Base-by-base conservation (phyloP, 768 basidiomycete species). In the Pleurotus cornucopiae region DNA sequence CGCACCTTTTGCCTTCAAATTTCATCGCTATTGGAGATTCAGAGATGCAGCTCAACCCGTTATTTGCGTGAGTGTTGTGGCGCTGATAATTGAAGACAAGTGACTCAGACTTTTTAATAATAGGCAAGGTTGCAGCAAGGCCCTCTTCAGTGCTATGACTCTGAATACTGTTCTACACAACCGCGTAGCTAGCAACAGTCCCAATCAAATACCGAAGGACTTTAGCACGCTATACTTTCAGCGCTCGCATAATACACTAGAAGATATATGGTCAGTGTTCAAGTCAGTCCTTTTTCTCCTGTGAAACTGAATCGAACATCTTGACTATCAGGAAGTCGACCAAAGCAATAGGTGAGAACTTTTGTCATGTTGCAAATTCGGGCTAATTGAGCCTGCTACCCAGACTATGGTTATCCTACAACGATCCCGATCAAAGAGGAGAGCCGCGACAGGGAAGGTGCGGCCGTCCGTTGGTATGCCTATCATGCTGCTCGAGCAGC, bases 11-110 rank as follows among this genome's bases (percentile, higher is more conserved):
- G 1, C 68, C 68, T 1, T 54, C 54, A 0, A 66, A 65, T 47
- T 67, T 62, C 26, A 25, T 65, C 11, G 65, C 65, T 12, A 0
- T 66, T 1, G 66, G 65, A 2, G 64, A 67, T 30, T 54, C 64
- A 4, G 56, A 51, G 37, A 43, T 67, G 39, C 57, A 56, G 16
- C 26, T 64, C 1, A 66, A 67, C 54, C 64, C 65, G 0, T 45
- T 61, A 5, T 54, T 59, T 47, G 65, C 58, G 65, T 63, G 48
- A 53, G 54, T 56, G 11, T 3, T 55, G 9, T 11, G 1, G 2
- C 4, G 43, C 30, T 11, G 30, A 40, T 9, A n/a, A 21, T 18
- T 2, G 26, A 16, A 2, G 16, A 2, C 11, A 20, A 12, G 21
- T 5, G 6, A 57, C 5, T 37, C 26, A n/a, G 25, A n/a, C 4